Conservation (phyloP, 1,284 basidiomycete genomes). For the Cutaneotrichosporon cavernicola region DNA sequence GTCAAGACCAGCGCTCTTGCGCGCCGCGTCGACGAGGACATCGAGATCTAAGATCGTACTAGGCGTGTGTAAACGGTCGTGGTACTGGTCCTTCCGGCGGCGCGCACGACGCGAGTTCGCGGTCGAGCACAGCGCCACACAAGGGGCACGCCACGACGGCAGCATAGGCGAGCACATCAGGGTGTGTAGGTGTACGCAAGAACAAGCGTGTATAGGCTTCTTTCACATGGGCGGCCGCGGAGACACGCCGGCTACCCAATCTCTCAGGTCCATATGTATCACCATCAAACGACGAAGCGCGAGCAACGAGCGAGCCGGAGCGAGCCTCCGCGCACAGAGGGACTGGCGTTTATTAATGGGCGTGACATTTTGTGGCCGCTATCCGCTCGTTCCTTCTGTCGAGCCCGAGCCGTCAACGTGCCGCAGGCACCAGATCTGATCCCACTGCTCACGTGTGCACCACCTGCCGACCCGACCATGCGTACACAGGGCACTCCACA, state of each 20-base stretch:
- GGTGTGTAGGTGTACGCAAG: slow-evolving; percentile 5
- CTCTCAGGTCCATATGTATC: slow-evolving; percentile 11
- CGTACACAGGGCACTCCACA: neutral
- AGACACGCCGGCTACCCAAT: slow-evolving; percentile 2
- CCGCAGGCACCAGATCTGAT: neutral
- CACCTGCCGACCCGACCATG: neutral
- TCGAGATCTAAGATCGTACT: slow-evolving; percentile 20
- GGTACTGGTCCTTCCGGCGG: neutral
- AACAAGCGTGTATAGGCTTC: slow-evolving; percentile 12
- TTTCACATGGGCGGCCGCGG: neutral
- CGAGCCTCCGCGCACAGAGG: neutral
- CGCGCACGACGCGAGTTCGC: slow-evolving; percentile 1
- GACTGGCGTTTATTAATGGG: neutral
- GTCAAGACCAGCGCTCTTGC: slow-evolving; percentile 51
- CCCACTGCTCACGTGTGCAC: neutral
- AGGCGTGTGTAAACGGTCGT: neutral
- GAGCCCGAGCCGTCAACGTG: neutral
- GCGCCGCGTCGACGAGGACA: slow-evolving; percentile 44
- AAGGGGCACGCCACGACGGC: slow-evolving; percentile 4
- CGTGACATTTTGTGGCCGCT: neutral
- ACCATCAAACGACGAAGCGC: slow-evolving; percentile 5
- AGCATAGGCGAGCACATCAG: neutral
- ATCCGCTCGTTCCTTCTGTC: neutral
- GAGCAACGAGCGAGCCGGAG: neutral
- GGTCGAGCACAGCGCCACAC: slow-evolving; percentile 2